These are phyloP conservation scores for Scedosporium dehoogii DNA, from an alignment of 2,329 filamentous ascomycete genomes.

Conservation along the genomic window DNA sequence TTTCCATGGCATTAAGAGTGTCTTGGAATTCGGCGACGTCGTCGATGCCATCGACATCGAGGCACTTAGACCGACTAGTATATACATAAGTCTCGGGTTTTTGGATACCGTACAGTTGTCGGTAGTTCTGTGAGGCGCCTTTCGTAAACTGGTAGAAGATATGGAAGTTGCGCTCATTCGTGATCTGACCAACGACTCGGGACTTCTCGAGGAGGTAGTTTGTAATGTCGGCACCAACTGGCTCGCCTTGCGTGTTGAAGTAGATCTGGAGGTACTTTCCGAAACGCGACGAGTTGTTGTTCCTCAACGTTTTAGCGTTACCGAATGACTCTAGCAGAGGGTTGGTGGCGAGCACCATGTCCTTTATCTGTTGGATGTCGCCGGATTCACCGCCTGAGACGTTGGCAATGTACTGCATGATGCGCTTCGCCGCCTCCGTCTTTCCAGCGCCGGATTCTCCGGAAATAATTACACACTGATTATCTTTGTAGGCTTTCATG, in stretches of 20 bases:
- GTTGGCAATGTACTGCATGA: conserved; percentile 99
- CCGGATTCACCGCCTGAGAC: conserved; percentile 79
- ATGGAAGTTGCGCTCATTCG: conserved; percentile 95
- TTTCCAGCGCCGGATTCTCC: conserved; percentile 97
- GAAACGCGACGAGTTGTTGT: conserved; percentile 98
- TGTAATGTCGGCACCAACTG: conserved; percentile 92
- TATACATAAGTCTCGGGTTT: conserved; percentile 89
- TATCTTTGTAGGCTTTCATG: conserved; percentile 99
- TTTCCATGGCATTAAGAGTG: conserved; percentile 85
- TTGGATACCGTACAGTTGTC: conserved; percentile 82
- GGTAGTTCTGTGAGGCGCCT: conserved; percentile 76
- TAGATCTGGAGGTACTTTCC: conserved; percentile 97
- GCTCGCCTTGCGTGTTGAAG: conserved; percentile 86
- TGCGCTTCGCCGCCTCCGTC: conserved; percentile 94
- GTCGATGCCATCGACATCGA: conserved; percentile 89
- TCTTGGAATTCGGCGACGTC: conserved; percentile 83
- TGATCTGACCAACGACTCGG: conserved; percentile 88
- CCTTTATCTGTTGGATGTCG: conserved; percentile 93
- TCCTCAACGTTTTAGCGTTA: conserved; percentile 93
- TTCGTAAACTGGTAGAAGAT: conserved; percentile 99
- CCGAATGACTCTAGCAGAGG: conserved; percentile 94
- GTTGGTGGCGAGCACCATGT: conserved; percentile 98
- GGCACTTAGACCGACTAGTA: conserved; percentile 88
- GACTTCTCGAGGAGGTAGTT: conserved; percentile 97
- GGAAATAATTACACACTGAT: conserved; percentile 98